These are phyloP conservation scores for Phaseolus coccineus DNA, from an alignment of 331 rosid species.

Conservation along the genomic window DNA sequence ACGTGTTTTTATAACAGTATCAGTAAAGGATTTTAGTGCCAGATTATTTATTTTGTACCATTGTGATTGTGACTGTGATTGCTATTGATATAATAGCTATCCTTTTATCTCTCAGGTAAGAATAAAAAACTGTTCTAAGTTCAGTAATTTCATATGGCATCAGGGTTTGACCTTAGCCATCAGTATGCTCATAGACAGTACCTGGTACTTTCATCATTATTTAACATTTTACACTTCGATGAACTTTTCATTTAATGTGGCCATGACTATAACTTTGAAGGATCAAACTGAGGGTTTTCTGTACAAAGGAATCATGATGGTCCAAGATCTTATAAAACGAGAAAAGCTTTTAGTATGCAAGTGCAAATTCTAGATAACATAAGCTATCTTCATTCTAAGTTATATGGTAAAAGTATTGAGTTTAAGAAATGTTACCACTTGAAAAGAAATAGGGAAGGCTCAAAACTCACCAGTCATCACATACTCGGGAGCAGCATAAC, in stretches of 20 bases:
- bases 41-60: not conserved
- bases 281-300: not conserved
- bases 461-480: slow-evolving; percentile 95
- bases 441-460: slow-evolving; percentile 17
- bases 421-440: slow-evolving; percentile 22
- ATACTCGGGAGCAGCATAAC: slow-evolving; percentile 98
- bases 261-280: not conserved
- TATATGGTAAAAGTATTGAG: slow-evolving; percentile 6
- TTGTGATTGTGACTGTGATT: not conserved
- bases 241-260: not conserved
- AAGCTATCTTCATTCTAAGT: slow-evolving; percentile 3
- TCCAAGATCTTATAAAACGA: not conserved
- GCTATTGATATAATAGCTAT: no score
- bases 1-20: no score
- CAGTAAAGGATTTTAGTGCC: slow-evolving; percentile 6
- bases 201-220: not conserved
- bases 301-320: not conserved
- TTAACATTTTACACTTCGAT: not conserved
- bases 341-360: not conserved
- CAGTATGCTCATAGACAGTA: not conserved
- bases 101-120: no score
- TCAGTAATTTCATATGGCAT: not conserved
- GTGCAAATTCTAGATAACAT: not conserved
- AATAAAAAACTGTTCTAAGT: slow-evolving; percentile 8
- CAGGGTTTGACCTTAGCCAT: slow-evolving; percentile 14